Percentiles rank a stretch among this genome's conserved stretches.
Evolutionary conservation across 139 green algal species (phyloP).

Genomic region (Klebsormidium nitens): DNA sequence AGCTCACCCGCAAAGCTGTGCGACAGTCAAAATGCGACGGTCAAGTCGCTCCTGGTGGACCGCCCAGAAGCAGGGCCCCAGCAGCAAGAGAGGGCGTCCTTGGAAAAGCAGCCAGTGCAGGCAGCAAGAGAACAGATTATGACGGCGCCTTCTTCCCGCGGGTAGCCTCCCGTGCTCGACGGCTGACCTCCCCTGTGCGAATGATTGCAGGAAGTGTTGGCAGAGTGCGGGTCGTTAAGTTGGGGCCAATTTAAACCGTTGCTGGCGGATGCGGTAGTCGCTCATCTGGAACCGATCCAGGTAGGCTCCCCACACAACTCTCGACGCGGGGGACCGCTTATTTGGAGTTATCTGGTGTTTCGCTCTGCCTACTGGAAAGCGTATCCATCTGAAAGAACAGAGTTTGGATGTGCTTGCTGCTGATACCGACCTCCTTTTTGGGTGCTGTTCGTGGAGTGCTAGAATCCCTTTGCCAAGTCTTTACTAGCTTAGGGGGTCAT

Average conservation of each 20-base stretch:
- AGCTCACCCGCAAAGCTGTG: not conserved
- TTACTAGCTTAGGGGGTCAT: too few species aligned
- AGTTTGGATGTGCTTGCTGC: slow-evolving; percentile 2
- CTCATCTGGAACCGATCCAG: slow-evolving; percentile 86
- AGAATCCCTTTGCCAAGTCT: too few species aligned
- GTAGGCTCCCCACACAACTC: slow-evolving; percentile 8
- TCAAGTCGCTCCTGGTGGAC: not conserved
- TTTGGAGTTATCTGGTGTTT: too few species aligned
- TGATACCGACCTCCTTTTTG: not conserved
- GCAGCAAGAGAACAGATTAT: too few species aligned
- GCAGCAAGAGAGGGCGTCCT: too few species aligned
- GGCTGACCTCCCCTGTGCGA: not conserved
- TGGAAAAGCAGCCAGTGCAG: too few species aligned
- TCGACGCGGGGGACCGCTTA: too few species aligned
- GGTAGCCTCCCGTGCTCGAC: not conserved
- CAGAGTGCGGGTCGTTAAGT: slow-evolving; percentile 62
- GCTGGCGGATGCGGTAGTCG: slow-evolving; percentile 89
- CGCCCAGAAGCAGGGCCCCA: too few species aligned
- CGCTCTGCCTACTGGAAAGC: too few species aligned
- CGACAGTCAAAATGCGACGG: not conserved
- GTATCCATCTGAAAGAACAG: not conserved
- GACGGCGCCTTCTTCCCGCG: not conserved
- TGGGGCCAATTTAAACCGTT: slow-evolving; percentile 95
- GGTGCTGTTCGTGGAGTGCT: slow-evolving; percentile 6
- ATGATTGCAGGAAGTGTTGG: slow-evolving; percentile 46